Conservation (phyloP, 257 asterid genomes). For the Penstemon barbatus region DNA sequence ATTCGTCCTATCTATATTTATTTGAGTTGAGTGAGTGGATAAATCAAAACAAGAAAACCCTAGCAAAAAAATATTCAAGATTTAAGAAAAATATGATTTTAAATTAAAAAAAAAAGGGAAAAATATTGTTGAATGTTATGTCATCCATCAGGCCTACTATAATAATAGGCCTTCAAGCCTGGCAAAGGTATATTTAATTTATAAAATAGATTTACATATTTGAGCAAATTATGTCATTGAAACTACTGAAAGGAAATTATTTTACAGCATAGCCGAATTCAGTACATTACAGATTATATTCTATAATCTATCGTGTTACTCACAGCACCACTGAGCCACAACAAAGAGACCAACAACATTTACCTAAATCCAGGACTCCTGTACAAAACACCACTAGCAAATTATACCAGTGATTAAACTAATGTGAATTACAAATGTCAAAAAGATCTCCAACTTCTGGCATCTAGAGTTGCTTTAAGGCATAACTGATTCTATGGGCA, state of each 20-base stretch:
- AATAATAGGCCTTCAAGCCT: constrained; percentile 3
- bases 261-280: neutral
- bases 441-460: neutral
- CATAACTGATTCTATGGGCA: neutral
- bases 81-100: neutral
- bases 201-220: neutral
- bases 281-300: neutral
- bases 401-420: neutral
- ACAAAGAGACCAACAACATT: neutral
- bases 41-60: neutral
- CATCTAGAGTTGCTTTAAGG: neutral
- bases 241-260: neutral
- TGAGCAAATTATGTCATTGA: neutral
- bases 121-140: neutral
- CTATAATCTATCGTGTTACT: neutral
- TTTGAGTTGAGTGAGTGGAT: constrained; percentile 4
- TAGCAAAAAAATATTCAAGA: neutral
- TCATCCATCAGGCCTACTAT: neutral
- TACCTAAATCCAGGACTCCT: neutral
- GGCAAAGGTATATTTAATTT: neutral
- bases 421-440: neutral
- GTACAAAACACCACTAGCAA: constrained; percentile 1
- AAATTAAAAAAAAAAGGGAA: neutral
- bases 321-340: neutral
- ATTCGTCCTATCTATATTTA: constrained; percentile 4